Conservation (phyloP, 108 stramenopile species). For the Aurantiochytrium sp. region DNA sequence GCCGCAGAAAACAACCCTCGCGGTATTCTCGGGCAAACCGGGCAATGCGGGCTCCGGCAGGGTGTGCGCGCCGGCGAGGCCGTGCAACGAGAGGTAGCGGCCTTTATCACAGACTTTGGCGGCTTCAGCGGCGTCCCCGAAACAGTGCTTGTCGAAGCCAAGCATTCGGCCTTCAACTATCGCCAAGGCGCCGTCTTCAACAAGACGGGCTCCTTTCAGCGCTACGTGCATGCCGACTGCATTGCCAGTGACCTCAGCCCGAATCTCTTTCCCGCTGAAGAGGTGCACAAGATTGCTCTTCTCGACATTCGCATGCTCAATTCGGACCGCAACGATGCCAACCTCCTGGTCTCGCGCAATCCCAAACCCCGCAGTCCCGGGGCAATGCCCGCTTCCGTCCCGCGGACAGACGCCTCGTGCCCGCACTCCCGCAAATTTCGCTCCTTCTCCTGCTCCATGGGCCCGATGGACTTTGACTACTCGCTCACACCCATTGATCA, state of each 20-base stretch:
- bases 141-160: constrained; percentile 86
- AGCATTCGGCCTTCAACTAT: constrained; percentile 76
- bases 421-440: not conserved
- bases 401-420: constrained; percentile 21
- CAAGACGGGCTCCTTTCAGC: constrained; percentile 91
- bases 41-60: constrained; percentile 53
- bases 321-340: constrained; percentile 88
- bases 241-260: constrained; percentile 84
- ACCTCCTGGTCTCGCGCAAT: constrained; percentile 65
- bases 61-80: constrained; percentile 88
- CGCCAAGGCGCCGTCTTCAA: constrained; percentile 47
- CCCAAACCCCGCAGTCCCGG: constrained; percentile 47
- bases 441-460: not conserved
- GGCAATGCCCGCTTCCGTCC: not conserved
- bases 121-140: constrained; percentile 77
- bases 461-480: constrained; percentile 39
- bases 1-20: constrained; percentile 93
- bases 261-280: constrained; percentile 65
- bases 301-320: constrained; percentile 94
- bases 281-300: constrained; percentile 92
- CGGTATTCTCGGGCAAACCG: constrained; percentile 54
- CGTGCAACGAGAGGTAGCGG: constrained; percentile 89
- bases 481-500: constrained; percentile 94
- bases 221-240: constrained; percentile 72
- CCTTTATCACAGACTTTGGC: constrained; percentile 76